Evolutionary conservation across 2,329 filamentous ascomycete genomes (phyloP), one percentile per base, ranked within the genome.

Genomic region (Alternaria arbusti): DNA sequence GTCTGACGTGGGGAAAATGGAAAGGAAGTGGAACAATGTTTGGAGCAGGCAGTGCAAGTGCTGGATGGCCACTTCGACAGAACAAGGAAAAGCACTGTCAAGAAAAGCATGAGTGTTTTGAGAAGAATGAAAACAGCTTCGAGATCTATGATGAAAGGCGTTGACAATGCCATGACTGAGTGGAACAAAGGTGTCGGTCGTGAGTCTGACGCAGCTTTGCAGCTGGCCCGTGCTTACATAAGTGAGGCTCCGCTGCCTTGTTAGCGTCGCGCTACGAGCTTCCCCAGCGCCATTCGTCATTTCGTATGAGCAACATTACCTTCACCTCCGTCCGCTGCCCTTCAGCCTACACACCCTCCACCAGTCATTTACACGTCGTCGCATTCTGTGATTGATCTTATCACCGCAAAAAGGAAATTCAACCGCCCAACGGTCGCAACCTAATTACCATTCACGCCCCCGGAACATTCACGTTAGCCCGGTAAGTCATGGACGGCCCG

Each of bases 241-340:
- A 63, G 58, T 67, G 68, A 68, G 66, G 68, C 66, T 70, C 66
- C 55, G 62, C 55, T 51, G 50, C 44, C 50, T 43, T 44, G 58
- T 67, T 69, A 64, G 64, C 68, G 59, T 45, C 56, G 63, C 64
- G 66, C 66, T 65, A 61, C 50, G 54, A 60, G 58, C 59, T 59
- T 51, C 55, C 50, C 62, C 56, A 63, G 49, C 54, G 63, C 68
- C 57, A 69, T 67, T 65, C 66, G 66, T 70, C 68, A 69, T 70
- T 64, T 62, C 54, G 52, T 26, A 46, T 59, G 56, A 66, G 64
- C 65, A 70, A 64, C 64, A 64, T 45, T 65, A 59, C 66, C 57
- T 54, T 59, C 63, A 69, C 65, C 47, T 58, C 32, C 61, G 60
- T 36, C 61, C 56, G 54, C 62, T 63, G 61, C 47, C 64, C 40